Conservation (phyloP, 1,284 basidiomycete species). For the Grifola frondosa region DNA sequence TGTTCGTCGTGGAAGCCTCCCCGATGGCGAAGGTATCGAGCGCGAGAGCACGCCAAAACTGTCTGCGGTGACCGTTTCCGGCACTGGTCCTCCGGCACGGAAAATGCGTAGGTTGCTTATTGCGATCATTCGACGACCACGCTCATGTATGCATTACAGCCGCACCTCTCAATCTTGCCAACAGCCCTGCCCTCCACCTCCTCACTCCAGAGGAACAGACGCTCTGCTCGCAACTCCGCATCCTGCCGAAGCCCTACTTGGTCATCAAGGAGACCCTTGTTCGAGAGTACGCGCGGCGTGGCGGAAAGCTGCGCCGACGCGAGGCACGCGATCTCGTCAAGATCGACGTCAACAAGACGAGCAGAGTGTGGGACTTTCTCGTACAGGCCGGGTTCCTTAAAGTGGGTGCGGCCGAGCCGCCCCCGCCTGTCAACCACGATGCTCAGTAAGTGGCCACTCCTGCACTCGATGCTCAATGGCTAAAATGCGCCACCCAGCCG, state of each 20-base stretch:
- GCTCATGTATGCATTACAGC: conserved; percentile 36
- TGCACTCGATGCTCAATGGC: conserved; percentile 1
- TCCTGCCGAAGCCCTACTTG: conserved; percentile 90
- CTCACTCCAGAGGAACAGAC: conserved; percentile 84
- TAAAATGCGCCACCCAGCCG: conserved; percentile 6
- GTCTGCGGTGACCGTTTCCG: conserved; percentile 31
- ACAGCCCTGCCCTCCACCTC: conserved; percentile 83
- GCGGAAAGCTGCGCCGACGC: conserved; percentile 79
- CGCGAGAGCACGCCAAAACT: conserved; percentile 57
- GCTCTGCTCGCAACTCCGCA: conserved; percentile 85
- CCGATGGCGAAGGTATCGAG: conserved; percentile 57
- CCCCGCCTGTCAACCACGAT: neutral
- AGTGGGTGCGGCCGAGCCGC: conserved; percentile 27
- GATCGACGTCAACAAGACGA: conserved; percentile 91
- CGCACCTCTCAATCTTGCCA: conserved; percentile 82
- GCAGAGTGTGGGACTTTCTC: conserved; percentile 86
- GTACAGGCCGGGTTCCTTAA: conserved; percentile 71
- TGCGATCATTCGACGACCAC: conserved; percentile 1
- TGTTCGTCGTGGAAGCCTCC: conserved; percentile 49
- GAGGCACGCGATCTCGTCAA: conserved; percentile 88
- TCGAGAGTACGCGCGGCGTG: conserved; percentile 86
- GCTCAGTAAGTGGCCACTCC: conserved; percentile 2
- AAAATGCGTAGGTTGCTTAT: conserved; percentile 46
- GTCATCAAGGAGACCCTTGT: conserved; percentile 91
- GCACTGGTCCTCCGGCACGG: conserved; percentile 40